Conservation (phyloP, 108 stramenopile genomes). For the Cyclotella baltica region DNA sequence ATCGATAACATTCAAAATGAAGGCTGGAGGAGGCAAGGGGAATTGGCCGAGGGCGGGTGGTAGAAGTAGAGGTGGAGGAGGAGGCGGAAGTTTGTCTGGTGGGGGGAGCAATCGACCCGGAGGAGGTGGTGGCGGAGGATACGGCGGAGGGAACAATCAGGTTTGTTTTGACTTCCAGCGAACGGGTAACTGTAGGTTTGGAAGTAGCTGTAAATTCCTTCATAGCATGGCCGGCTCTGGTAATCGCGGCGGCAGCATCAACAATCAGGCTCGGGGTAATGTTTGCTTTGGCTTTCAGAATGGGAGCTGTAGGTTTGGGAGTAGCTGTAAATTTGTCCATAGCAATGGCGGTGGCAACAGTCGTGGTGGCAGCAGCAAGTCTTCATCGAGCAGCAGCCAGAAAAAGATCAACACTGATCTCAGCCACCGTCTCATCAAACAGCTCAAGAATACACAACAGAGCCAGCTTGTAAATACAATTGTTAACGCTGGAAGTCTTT, state of each 20-base stretch:
- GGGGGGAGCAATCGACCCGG: not conserved
- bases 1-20: not conserved
- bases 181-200: constrained; percentile 26
- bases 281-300: constrained; percentile 4
- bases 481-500: constrained; percentile 4
- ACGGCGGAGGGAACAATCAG: not conserved
- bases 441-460: constrained; percentile 30
- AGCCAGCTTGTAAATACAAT: constrained; percentile 17
- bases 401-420: constrained; percentile 6
- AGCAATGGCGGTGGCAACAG: not conserved
- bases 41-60: constrained; percentile 1
- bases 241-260: not conserved
- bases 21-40: not conserved
- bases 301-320: constrained; percentile 10
- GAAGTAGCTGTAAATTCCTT: constrained; percentile 29
- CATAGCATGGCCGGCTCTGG: constrained; percentile 15
- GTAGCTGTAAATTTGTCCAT: constrained; percentile 5
- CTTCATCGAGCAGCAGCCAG: not conserved
- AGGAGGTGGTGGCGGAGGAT: not conserved
- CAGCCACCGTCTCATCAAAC: constrained; percentile 26
- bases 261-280: not conserved
- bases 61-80: not conserved
- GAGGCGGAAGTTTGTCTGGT: not conserved
- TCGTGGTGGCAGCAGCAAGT: constrained; percentile 6
- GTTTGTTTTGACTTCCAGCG: constrained; percentile 32